Percentiles rank a stretch among this genome's conserved stretches.
Evolutionary conservation across 805 yeast species (phyloP).

Genomic region (Nakazawaea peltata): DNA sequence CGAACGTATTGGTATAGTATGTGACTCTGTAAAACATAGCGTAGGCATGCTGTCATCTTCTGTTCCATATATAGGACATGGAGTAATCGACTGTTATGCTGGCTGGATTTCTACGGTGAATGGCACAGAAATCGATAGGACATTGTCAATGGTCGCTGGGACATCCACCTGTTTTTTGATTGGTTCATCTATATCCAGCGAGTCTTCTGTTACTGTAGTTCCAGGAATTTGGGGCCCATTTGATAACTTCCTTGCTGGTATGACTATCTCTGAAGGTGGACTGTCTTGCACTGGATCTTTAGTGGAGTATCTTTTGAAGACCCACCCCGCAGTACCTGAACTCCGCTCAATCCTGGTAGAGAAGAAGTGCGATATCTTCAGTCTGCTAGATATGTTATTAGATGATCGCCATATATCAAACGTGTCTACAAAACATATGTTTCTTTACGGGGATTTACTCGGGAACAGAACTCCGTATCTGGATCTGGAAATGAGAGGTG

Average conservation of each 20-base stretch:
- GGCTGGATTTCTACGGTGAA: constrained; percentile 37
- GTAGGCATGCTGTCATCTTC: constrained; percentile 3
- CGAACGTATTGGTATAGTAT: constrained; percentile 17
- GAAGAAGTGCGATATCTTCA: constrained; percentile 4
- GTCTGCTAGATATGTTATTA: constrained; percentile 4
- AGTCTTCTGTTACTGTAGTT: constrained; percentile 10
- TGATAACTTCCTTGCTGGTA: constrained; percentile 23
- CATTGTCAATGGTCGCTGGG: constrained; percentile 49
- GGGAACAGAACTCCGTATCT: constrained; percentile 55
- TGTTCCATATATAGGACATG: constrained; percentile 26
- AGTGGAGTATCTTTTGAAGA: constrained; percentile 36
- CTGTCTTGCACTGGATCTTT: constrained; percentile 52
- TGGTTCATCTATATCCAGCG: constrained; percentile 14
- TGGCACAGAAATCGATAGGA: constrained; percentile 12
- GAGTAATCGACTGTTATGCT: constrained; percentile 55
- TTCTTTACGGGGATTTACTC: constrained; percentile 45
- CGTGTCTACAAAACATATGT: constrained; percentile 29
- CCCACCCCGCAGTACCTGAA: constrained; percentile 26
- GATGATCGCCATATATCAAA: constrained; percentile 11
- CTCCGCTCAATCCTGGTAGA: constrained; percentile 7
- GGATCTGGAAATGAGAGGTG: constrained; percentile 40
- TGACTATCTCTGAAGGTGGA: constrained; percentile 43
- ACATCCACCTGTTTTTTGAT: constrained; percentile 50
- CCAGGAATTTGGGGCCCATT: constrained; percentile 61
- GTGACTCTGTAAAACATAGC: not conserved